Conservation (phyloP, 768 basidiomycete species). For the Leccinellum albellum region DNA sequence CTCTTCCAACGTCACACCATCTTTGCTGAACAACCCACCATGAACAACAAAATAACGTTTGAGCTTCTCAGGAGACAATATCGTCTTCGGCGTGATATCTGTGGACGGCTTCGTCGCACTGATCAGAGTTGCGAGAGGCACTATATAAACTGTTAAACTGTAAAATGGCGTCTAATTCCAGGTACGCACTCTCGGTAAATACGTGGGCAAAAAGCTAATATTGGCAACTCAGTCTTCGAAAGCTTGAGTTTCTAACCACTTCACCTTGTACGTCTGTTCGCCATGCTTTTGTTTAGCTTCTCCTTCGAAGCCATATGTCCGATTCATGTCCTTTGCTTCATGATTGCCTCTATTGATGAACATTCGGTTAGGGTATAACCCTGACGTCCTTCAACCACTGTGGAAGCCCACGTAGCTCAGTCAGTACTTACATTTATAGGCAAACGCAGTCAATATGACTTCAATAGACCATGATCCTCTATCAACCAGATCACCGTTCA, state of each 20-base stretch:
- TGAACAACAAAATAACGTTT: conserved; percentile 95
- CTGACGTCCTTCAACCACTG: conserved; percentile 37
- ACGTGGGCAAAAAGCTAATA: conserved; percentile 84
- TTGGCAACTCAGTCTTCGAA: conserved; percentile 4
- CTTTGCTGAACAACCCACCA: conserved; percentile 93
- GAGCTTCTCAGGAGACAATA: conserved; percentile 75
- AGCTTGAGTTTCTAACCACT: neutral
- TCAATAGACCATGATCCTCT: conserved; percentile 95
- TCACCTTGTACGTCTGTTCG: conserved; percentile 88
- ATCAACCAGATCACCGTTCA: conserved; percentile 97
- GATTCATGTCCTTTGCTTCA: conserved; percentile 96
- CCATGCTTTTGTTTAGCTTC: conserved; percentile 97
- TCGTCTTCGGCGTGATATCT: conserved; percentile 42
- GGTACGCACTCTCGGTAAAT: conserved; percentile 75
- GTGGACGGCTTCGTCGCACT: conserved; percentile 61
- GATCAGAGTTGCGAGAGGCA: conserved; percentile 87
- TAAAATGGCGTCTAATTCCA: neutral
- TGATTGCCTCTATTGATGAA: conserved; percentile 97
- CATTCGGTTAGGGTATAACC: conserved; percentile 88
- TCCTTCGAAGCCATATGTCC: conserved; percentile 90
- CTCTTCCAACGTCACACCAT: conserved; percentile 91
- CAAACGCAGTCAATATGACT: conserved; percentile 88
- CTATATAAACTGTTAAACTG: conserved; percentile 39
- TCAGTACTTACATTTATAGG: conserved; percentile 77
- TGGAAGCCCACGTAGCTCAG: neutral